phyloP scores from a whole-genome alignment of 108 stramenopile genomes.

The Nitzschia inconspicua region DNA sequence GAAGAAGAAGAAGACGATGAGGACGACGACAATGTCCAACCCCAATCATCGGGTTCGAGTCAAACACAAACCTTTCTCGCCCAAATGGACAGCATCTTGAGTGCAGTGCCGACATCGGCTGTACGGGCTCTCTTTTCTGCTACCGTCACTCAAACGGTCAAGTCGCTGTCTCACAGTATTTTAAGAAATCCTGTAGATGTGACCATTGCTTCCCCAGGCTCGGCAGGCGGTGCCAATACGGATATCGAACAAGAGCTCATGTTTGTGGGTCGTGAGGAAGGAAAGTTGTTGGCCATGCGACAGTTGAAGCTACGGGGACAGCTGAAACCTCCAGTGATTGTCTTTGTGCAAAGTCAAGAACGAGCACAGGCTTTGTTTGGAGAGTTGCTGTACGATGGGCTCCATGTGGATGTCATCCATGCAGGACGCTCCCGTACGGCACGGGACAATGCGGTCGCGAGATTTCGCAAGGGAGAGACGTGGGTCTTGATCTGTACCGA shows the following conservation, averaged over 20 bases:
- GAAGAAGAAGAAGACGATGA: constrained; percentile 11
- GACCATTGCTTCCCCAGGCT: constrained; percentile 57
- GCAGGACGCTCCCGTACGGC: constrained; percentile 81
- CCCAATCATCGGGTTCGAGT: constrained; percentile 57
- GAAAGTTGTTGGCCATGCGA: constrained; percentile 93
- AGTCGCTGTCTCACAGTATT: constrained; percentile 81
- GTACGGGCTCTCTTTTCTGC: constrained; percentile 94
- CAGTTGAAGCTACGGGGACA: constrained; percentile 74
- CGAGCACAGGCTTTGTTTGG: constrained; percentile 93
- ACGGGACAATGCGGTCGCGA: constrained; percentile 87
- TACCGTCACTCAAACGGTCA: constrained; percentile 86
- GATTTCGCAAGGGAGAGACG: constrained; percentile 92
- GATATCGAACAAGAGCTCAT: constrained; percentile 86
- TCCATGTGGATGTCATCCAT: constrained; percentile 94
- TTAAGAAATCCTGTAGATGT: constrained; percentile 91
- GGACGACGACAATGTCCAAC: constrained; percentile 1
- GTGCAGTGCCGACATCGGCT: constrained; percentile 63
- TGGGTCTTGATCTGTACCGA: constrained; percentile 99
- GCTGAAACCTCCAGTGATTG: constrained; percentile 76
- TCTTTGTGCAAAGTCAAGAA: constrained; percentile 95
- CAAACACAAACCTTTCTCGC: constrained; percentile 74
- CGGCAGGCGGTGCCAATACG: constrained; percentile 72
- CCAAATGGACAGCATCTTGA: constrained; percentile 94
- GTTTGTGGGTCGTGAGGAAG: constrained; percentile 97
- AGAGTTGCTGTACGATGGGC: constrained; percentile 92